Conservation (phyloP, 1,139 yeast species). For the Torulaspora pretoriensis region DNA sequence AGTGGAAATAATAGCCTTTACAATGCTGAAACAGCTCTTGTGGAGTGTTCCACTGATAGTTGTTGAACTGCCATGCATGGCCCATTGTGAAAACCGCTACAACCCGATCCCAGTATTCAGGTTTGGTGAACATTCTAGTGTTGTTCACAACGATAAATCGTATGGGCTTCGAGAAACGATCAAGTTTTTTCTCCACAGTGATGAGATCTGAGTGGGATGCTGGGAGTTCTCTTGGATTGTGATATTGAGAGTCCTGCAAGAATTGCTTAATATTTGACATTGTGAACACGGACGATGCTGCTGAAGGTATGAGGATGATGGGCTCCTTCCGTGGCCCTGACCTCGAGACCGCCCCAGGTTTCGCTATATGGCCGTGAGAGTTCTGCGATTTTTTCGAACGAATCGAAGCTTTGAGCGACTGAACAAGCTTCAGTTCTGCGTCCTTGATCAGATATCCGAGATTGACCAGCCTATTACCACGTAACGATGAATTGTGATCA, state of each 20-base stretch:
- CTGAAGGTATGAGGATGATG: slow-evolving; percentile 88
- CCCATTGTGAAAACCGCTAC: slow-evolving; percentile 96
- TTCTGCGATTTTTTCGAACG: slow-evolving; percentile 28
- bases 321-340: slow-evolving; percentile 57
- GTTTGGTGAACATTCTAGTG: slow-evolving; percentile 83
- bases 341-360: slow-evolving; percentile 11
- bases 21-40: slow-evolving; percentile 75
- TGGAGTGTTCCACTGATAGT: slow-evolving; percentile 81
- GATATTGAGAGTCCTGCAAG: slow-evolving; percentile 70
- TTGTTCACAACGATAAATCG: slow-evolving; percentile 65
- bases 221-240: slow-evolving; percentile 47
- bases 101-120: slow-evolving; percentile 96
- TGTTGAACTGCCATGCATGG: slow-evolving; percentile 92
- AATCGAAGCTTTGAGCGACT: slow-evolving; percentile 44
- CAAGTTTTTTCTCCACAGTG: slow-evolving; percentile 34
- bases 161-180: slow-evolving; percentile 32
- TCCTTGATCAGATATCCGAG: slow-evolving; percentile 72
- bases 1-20: slow-evolving; percentile 75
- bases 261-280: slow-evolving; percentile 79
- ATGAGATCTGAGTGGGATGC: slow-evolving; percentile 28
- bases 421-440: slow-evolving; percentile 59
- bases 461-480: slow-evolving; percentile 73
- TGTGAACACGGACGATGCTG: slow-evolving; percentile 84
- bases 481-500: slow-evolving; percentile 75
- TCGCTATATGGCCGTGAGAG: slow-evolving; percentile 23